Percentiles rank a stretch among this genome's conserved stretches.
Evolutionary conservation across 1,284 basidiomycete species (phyloP).

Genomic region (Schizophyllum amplum): DNA sequence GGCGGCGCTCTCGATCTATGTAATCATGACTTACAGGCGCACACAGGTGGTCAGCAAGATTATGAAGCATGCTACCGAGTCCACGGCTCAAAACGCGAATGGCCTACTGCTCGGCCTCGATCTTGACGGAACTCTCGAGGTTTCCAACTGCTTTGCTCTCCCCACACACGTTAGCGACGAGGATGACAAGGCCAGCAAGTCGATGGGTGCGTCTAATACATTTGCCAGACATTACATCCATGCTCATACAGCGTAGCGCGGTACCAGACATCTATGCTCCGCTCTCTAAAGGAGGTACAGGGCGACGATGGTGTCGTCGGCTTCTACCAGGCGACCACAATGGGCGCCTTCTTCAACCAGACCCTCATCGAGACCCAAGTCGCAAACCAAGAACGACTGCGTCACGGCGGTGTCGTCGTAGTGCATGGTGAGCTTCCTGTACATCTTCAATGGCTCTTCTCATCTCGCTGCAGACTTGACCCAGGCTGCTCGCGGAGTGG

Average conservation of each 20-base stretch:
- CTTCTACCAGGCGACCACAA: conserved; percentile 88
- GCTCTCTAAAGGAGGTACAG: conserved; percentile 85
- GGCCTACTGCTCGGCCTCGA: conserved; percentile 89
- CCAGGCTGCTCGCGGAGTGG: conserved; percentile 77
- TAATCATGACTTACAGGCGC: conserved; percentile 1
- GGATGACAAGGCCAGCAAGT: conserved; percentile 71
- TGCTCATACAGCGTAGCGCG: conserved; percentile 37
- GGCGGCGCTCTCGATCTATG: background rate
- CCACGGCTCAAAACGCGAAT: conserved; percentile 59
- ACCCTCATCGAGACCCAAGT: conserved; percentile 86
- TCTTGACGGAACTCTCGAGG: conserved; percentile 84
- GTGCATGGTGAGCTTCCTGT: conserved; percentile 75
- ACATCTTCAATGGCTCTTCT: conserved; percentile 1
- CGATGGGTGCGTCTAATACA: conserved; percentile 46
- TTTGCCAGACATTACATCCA: background rate
- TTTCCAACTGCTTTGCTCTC: conserved; percentile 89
- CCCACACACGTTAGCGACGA: conserved; percentile 66
- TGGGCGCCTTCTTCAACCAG: conserved; percentile 91
- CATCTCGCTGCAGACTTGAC: conserved; percentile 44
- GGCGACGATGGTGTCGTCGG: conserved; percentile 94
- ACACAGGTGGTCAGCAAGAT: conserved; percentile 89
- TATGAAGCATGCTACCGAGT: conserved; percentile 76
- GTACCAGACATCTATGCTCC: conserved; percentile 83
- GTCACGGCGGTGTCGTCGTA: conserved; percentile 84
- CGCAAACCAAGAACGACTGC: conserved; percentile 69